Evolutionary conservation across 2,329 filamentous ascomycete genomes (phyloP).

Genomic region (Teratosphaeriaceae sp.): DNA sequence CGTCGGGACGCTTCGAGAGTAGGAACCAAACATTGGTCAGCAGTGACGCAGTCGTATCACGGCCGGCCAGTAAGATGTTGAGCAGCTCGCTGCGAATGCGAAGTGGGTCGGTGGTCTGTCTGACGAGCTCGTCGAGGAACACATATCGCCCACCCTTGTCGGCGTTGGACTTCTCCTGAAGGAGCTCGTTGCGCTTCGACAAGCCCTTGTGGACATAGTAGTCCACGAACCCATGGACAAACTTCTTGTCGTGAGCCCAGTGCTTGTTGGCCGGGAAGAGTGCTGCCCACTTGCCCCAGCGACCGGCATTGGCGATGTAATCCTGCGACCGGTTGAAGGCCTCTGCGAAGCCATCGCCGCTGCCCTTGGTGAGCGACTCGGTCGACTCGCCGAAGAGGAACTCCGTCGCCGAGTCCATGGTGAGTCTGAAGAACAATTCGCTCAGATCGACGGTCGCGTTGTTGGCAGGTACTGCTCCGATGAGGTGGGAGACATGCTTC

Average conservation of each 20-base stretch:
- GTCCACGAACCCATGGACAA: conserved; percentile 39
- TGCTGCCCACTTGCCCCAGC: conserved; percentile 18
- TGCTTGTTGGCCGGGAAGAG: conserved; percentile 26
- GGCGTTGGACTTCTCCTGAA: conserved; percentile 26
- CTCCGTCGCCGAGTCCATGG: conserved; percentile 60
- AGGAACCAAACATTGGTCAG: conserved; percentile 42
- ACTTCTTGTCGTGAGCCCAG: conserved; percentile 34
- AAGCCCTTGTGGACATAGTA: conserved; percentile 35
- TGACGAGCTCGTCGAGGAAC: conserved; percentile 44
- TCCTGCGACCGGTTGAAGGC: conserved; percentile 28
- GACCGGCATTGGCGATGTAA: conserved; percentile 18
- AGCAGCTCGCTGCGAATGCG: conserved; percentile 44
- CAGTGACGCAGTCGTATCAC: conserved; percentile 48
- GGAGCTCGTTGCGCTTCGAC: conserved; percentile 22
- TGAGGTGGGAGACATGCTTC: conserved; percentile 50
- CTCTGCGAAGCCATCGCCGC: conserved; percentile 25
- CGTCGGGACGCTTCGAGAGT: conserved; percentile 25
- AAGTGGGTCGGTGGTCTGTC: conserved; percentile 41
- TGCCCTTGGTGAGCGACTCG: conserved; percentile 20
- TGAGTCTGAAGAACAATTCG: conserved; percentile 58
- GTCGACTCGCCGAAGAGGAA: conserved; percentile 56
- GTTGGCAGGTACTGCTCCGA: conserved; percentile 51
- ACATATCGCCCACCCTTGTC: conserved; percentile 35
- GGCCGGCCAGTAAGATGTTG: conserved; percentile 47
- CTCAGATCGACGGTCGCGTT: conserved; percentile 52